Conservation (phyloP, 306 rosid genomes). For the Vachellia pachyceras region DNA sequence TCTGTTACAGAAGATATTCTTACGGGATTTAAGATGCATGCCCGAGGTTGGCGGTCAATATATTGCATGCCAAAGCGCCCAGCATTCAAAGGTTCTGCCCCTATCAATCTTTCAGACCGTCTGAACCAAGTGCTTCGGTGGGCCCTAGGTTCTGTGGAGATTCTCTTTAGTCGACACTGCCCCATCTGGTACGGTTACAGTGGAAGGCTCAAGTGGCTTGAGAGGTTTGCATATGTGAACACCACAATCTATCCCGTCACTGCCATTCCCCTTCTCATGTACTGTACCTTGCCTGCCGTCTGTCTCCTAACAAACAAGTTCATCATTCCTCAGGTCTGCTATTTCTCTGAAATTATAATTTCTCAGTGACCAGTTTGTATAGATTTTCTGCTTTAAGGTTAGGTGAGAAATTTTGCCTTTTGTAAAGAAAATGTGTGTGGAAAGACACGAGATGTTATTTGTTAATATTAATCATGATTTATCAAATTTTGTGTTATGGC, state of each 20-base stretch:
- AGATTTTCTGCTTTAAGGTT: neutral
- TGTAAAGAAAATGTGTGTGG: neutral
- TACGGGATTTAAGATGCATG: conserved; percentile 99
- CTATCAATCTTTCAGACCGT: conserved; percentile 97
- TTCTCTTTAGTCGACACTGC: conserved; percentile 92
- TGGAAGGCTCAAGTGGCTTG: conserved; percentile 95
- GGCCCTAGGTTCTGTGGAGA: conserved; percentile 97
- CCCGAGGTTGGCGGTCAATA: conserved; percentile 98
- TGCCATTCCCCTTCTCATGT: conserved; percentile 86
- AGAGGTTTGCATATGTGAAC: conserved; percentile 92
- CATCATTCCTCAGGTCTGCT: conserved; percentile 94
- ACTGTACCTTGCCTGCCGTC: conserved; percentile 94
- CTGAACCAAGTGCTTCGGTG: conserved; percentile 97
- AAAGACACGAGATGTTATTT: neutral
- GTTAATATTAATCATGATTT: neutral
- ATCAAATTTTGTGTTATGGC: neutral
- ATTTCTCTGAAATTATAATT: conserved; percentile 19
- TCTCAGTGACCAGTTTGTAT: neutral
- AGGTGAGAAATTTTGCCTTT: neutral
- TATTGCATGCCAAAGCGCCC: conserved; percentile 92
- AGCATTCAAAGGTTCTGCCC: conserved; percentile 98
- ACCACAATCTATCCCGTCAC: conserved; percentile 96
- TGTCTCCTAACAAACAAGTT: conserved; percentile 97
- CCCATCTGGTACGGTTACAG: conserved; percentile 98
- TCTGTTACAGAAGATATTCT: conserved; percentile 99